Evolutionary conservation across 305 asterid genomes (phyloP).

Genomic region (Fraxinus xanthoxyloides): DNA sequence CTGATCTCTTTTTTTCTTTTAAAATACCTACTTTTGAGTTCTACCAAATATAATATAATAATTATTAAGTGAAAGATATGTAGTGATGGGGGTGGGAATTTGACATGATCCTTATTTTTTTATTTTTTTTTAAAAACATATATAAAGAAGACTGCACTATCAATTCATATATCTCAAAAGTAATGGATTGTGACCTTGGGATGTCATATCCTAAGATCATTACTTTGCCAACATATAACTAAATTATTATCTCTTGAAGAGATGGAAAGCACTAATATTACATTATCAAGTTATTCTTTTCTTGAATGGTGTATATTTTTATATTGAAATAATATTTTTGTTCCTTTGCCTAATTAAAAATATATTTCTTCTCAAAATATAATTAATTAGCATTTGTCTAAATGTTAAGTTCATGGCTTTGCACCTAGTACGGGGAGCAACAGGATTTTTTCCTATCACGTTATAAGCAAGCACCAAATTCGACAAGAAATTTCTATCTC

Average conservation of each 20-base stretch:
- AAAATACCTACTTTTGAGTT: constrained; percentile 23
- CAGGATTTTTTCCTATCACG: neutral
- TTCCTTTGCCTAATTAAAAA: neutral
- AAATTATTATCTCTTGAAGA: constrained; percentile 40
- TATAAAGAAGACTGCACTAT: constrained; percentile 38
- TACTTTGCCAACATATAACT: constrained; percentile 19
- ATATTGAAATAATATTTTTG: neutral
- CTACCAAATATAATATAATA: constrained; percentile 6
- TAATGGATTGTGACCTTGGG: constrained; percentile 46
- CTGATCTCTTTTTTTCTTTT: constrained; percentile 3
- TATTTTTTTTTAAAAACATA: too few relatives aligned
- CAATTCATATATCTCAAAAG: constrained; percentile 40
- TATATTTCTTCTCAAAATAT: neutral
- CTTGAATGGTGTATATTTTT: neutral
- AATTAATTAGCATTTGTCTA: neutral
- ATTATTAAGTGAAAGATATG: constrained; percentile 15
- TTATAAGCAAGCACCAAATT: neutral
- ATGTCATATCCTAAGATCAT: constrained; percentile 41
- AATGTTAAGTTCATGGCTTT: neutral
- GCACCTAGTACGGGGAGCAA: neutral
- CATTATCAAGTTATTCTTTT: neutral
- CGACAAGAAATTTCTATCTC: too few relatives aligned
- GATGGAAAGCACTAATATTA: constrained; percentile 41
- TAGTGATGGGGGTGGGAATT: constrained; percentile 35
- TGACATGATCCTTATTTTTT: constrained; percentile 21